A percentile compares a stretch with the other conserved stretches of the same genome.
phyloP scores from a whole-genome alignment of 1,139 yeast species.

The Candida neerlandica region DNA sequence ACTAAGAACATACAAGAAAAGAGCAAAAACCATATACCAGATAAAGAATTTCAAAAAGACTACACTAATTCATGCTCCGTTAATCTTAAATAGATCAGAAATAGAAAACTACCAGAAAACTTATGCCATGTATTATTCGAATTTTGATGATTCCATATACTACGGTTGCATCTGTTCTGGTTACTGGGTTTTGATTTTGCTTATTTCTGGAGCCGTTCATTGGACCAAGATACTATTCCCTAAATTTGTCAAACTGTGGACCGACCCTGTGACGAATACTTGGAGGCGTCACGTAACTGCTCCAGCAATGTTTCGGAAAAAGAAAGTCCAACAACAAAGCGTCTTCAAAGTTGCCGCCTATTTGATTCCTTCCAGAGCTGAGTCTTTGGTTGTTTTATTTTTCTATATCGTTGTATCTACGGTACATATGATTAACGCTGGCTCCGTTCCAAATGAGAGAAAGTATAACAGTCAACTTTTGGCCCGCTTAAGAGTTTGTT shows the following conservation, averaged over 20 bases:
- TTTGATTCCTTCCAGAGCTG: slow-evolving; percentile 32
- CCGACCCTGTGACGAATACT: slow-evolving; percentile 26
- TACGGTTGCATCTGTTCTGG: slow-evolving; percentile 52
- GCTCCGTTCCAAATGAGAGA: slow-evolving; percentile 27
- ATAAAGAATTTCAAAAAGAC: slow-evolving; percentile 23
- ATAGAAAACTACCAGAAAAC: slow-evolving; percentile 21
- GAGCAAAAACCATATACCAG: slow-evolving; percentile 23
- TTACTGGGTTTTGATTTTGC: slow-evolving; percentile 49
- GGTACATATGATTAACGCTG: slow-evolving; percentile 26
- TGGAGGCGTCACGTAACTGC: slow-evolving; percentile 32
- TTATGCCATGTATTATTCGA: slow-evolving; percentile 33
- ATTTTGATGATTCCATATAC: slow-evolving; percentile 40
- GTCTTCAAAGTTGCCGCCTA: slow-evolving; percentile 23
- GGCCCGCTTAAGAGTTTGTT: slow-evolving; percentile 31
- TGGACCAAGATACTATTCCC: slow-evolving; percentile 40
- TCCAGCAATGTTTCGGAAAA: slow-evolving; percentile 31
- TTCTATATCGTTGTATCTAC: slow-evolving; percentile 50
- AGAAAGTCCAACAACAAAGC: slow-evolving; percentile 25
- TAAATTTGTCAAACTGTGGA: slow-evolving; percentile 19
- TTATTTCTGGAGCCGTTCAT: slow-evolving; percentile 42
- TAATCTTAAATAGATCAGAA: slow-evolving; percentile 20
- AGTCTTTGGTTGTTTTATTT: slow-evolving; percentile 25
- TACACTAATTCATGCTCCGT: slow-evolving; percentile 23
- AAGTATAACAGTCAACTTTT: slow-evolving; percentile 18
- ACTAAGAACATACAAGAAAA: slow-evolving; percentile 2